Conservation (phyloP, 73 alveolate species). For the Halteria grandinella region DNA sequence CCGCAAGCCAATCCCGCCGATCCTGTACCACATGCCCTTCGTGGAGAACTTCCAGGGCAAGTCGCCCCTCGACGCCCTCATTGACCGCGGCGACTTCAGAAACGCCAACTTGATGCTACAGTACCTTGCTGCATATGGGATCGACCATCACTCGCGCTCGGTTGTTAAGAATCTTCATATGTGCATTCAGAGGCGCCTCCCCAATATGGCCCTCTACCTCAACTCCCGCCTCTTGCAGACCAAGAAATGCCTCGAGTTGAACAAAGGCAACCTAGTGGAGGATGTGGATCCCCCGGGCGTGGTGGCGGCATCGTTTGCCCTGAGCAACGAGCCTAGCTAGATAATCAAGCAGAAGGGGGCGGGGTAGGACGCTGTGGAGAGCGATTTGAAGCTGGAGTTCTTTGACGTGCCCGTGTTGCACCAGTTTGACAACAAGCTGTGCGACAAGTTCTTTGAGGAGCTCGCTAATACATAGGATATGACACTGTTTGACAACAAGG, state of each 20-base stretch:
- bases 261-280: slow-evolving; percentile 11
- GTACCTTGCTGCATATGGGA: slow-evolving; percentile 1
- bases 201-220: neutral
- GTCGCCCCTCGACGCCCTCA: slow-evolving; percentile 8
- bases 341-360: neutral
- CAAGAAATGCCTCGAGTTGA: neutral
- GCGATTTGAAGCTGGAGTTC: slow-evolving; percentile 6
- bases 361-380: slow-evolving; percentile 1
- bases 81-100: slow-evolving; percentile 14
- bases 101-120: slow-evolving; percentile 14
- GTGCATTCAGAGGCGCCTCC: neutral
- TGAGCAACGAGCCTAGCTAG: neutral
- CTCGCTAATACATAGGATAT: slow-evolving; percentile 12
- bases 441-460: slow-evolving; percentile 14
- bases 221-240: slow-evolving; percentile 7
- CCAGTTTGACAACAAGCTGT: neutral
- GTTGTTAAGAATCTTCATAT: neutral
- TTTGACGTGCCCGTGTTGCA: slow-evolving; percentile 19
- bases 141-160: slow-evolving; percentile 48
- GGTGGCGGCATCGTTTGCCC: slow-evolving; percentile 18
- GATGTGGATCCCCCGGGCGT: neutral
- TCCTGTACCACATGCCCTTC: slow-evolving; percentile 2
- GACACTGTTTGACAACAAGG: slow-evolving; percentile 5
- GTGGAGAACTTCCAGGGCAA: slow-evolving; percentile 5
- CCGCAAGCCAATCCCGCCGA: neutral